These are phyloP conservation scores for Eutrema yunnanense DNA, from an alignment of 345 rosid genomes.

Conservation along the genomic window DNA sequence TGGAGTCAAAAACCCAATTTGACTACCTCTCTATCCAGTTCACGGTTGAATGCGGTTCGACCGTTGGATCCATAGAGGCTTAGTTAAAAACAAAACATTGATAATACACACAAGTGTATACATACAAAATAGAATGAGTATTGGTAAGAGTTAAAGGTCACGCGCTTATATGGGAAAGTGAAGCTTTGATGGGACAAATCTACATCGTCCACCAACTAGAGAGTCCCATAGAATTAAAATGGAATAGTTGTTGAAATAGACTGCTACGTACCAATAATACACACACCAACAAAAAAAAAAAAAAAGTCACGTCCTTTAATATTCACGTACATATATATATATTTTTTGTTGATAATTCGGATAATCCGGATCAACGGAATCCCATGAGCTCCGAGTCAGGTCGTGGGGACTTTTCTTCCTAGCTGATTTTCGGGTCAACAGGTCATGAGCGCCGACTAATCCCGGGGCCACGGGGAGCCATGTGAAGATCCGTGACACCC, in stretches of 20 bases:
- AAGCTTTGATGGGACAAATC: slow-evolving; percentile 9
- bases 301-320: background rate
- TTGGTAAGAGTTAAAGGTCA: background rate
- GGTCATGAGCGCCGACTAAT: too few species aligned
- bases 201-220: slow-evolving; percentile 14
- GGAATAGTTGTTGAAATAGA: background rate
- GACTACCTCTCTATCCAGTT: background rate
- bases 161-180: background rate
- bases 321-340: background rate
- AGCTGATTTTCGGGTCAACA: too few species aligned
- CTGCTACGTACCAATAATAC: slow-evolving; percentile 1
- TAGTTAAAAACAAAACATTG: background rate
- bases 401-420: too few species aligned
- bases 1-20: background rate
- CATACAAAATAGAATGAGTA: slow-evolving; percentile 13
- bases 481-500: too few species aligned
- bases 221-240: slow-evolving; percentile 6
- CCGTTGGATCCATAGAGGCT: background rate
- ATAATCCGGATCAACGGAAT: too few species aligned
- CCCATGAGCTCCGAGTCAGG: too few species aligned
- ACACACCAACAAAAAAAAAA: background rate
- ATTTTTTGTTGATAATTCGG: too few species aligned
- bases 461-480: too few species aligned
- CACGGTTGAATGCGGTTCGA: background rate
- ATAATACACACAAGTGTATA: background rate